phyloP scores from a whole-genome alignment of 345 rosid species.

The Camelina neglecta region DNA sequence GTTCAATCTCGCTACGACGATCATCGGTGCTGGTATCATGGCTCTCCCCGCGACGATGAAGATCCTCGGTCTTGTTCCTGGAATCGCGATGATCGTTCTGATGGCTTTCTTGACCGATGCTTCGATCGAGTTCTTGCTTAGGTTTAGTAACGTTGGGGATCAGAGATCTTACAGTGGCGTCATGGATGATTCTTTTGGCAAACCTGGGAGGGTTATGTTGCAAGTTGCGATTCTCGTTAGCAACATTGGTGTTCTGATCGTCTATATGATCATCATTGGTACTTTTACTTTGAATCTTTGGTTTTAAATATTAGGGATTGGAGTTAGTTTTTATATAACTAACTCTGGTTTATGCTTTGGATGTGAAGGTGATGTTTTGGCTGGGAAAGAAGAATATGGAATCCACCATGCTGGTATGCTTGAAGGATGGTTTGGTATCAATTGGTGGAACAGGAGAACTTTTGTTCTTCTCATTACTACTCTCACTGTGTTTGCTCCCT shows the following conservation, averaged over 20 bases:
- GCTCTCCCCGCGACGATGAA: conserved; percentile 96
- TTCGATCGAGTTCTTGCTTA: conserved; percentile 77
- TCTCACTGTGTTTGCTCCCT: conserved; percentile 67
- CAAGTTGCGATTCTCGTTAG: conserved; percentile 73
- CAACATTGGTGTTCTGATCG: conserved; percentile 89
- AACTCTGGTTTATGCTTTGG: not conserved
- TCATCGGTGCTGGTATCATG: conserved; percentile 98
- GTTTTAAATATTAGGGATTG: not conserved
- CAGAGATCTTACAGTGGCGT: conserved; percentile 71
- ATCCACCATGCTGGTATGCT: conserved; percentile 81
- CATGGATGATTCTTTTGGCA: conserved; percentile 92
- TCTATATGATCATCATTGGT: conserved; percentile 98
- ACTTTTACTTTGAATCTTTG: conserved; percentile 16
- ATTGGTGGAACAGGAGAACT: conserved; percentile 79
- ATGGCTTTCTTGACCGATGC: conserved; percentile 85
- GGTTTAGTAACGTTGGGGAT: conserved; percentile 78
- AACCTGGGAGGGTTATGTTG: conserved; percentile 61
- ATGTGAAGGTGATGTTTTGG: conserved; percentile 71
- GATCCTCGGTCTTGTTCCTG: conserved; percentile 75
- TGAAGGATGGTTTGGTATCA: conserved; percentile 87
- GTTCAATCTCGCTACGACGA: conserved; percentile 81
- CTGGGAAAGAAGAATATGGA: conserved; percentile 82
- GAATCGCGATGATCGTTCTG: conserved; percentile 67
- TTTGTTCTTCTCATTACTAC: conserved; percentile 71
- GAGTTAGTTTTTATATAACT: not conserved